A percentile compares a stretch with the other conserved stretches of the same genome.
Evolutionary conservation across 1,284 basidiomycete species (phyloP).

Genomic region (Amylostereum areolatum): DNA sequence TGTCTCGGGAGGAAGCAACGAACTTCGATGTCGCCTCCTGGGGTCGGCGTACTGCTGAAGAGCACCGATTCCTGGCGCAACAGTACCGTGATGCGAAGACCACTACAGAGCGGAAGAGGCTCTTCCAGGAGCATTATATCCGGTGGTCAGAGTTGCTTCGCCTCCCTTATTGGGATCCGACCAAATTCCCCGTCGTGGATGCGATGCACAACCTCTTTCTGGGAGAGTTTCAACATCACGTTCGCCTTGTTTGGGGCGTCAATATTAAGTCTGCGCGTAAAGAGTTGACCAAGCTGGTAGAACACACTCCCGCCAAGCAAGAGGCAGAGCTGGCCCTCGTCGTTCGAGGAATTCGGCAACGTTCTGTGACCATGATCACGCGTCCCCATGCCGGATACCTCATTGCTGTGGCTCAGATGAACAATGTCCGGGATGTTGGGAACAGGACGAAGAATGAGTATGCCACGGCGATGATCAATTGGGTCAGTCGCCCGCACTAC

Average conservation of each 20-base stretch:
- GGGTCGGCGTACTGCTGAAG: not conserved
- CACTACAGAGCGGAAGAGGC: slow-evolving; percentile 6
- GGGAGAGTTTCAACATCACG: slow-evolving; percentile 23
- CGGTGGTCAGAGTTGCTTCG: slow-evolving; percentile 29
- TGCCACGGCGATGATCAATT: too few relatives aligned
- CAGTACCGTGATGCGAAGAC: slow-evolving; percentile 14
- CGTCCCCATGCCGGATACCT: not conserved
- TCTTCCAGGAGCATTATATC: slow-evolving; percentile 20
- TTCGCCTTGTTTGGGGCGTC: slow-evolving; percentile 17
- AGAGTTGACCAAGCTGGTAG: not conserved
- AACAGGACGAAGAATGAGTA: too few relatives aligned
- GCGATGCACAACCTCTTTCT: slow-evolving; percentile 32
- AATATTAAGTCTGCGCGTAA: slow-evolving; percentile 8
- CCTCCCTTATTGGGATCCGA: slow-evolving; percentile 33
- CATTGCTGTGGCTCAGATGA: too few relatives aligned
- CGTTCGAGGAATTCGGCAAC: not conserved
- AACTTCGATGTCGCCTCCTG: slow-evolving; percentile 10
- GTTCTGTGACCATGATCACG: slow-evolving; percentile 5
- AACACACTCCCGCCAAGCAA: too few relatives aligned
- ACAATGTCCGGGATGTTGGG: too few relatives aligned
- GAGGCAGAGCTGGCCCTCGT: slow-evolving; percentile 11
- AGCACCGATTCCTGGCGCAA: slow-evolving; percentile 10
- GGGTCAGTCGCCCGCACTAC: too few relatives aligned
- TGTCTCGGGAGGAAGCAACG: slow-evolving; percentile 13
- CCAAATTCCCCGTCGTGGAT: slow-evolving; percentile 23